Conservation (phyloP, 495 filamentous ascomycete genomes). For the Penicillium cinerascens region DNA sequence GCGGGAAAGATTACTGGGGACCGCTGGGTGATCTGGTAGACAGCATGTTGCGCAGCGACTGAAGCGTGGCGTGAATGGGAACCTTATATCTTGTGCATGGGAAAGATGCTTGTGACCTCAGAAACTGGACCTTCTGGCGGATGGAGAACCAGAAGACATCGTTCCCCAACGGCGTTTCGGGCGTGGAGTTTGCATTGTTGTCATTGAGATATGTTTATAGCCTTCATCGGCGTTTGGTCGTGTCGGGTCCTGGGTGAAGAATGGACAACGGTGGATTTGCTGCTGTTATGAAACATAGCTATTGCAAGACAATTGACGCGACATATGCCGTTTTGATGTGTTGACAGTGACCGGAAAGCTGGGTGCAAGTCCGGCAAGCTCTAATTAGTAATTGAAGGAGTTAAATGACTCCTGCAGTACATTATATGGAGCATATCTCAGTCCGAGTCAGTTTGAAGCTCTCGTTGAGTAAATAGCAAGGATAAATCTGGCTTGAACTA, state of each 20-base stretch:
- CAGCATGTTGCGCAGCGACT: constrained; percentile 94
- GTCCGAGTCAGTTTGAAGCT: neutral
- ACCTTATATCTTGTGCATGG: constrained; percentile 4
- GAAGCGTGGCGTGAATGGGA: constrained; percentile 9
- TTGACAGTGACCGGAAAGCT: neutral
- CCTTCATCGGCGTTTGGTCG: constrained; percentile 15
- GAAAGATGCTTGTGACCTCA: constrained; percentile 7
- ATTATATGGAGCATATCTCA: neutral
- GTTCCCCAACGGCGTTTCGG: constrained; percentile 29
- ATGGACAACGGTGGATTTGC: neutral
- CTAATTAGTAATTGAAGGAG: neutral
- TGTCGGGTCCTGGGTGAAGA: constrained; percentile 1
- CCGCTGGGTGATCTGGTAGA: constrained; percentile 96
- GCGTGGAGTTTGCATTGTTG: constrained; percentile 19
- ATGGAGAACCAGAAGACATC: constrained; percentile 1
- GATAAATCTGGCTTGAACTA: neutral
- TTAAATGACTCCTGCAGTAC: neutral
- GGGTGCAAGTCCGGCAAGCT: neutral
- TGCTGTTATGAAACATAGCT: neutral
- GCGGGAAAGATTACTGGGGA: constrained; percentile 95
- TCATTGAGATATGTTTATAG: constrained; percentile 9
- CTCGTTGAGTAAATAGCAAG: neutral
- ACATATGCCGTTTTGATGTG: neutral
- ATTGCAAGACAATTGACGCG: neutral
- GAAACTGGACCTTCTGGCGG: neutral